Base-by-base conservation (phyloP, 495 filamentous ascomycete species). In the Aspergillus avenaceus region DNA sequence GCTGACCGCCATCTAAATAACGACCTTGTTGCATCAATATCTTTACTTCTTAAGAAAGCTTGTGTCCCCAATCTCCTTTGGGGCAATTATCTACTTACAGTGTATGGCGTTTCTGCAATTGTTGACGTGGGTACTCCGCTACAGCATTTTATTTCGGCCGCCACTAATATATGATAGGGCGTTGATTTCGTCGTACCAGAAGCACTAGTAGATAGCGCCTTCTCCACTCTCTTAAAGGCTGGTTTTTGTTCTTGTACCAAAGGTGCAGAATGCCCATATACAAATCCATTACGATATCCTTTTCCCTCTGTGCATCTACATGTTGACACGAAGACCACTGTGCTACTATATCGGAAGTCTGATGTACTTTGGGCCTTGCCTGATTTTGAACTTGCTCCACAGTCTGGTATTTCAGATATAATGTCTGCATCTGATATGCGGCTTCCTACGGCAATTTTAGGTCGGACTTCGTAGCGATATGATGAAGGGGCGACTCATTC, bases 351-450 rank as follows among this genome's bases (percentile, higher is more conserved):
- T 18, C 40, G 34, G 6, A 64, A 66, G 32, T 61, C 63, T 13
- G 54, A 62, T 27, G 31, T 54, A 25, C 56, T 64, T 7, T 54
- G 38, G 61, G 54, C 56, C 18, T 54, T 66, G 28, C 55, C 55
- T 4, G 43, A 54, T 1, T 54, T 62, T 27, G 47, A 58, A 16
- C 9, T 25, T 31, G 36, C 52, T 34, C n/a, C 36, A 0, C 19
- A 37, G 11, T 4, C 19, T 41, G 18, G 28, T 11, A 45, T 22
- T 45, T 8, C 41, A 13, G 16, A 61, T 28, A 49, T 56, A 16
- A 55, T 55, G 27, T 24, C 0, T 8, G 59, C 55, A 18, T 57
- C 63, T 6, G 60, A 63, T 49, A 4, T 7, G 0, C 37, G 51
- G 23, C 58, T 66, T 50, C 58, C 60, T 5, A 22, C 53, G 18